phyloP scores from a whole-genome alignment of 495 filamentous ascomycete genomes.

The Astrothelium macrocarpum region DNA sequence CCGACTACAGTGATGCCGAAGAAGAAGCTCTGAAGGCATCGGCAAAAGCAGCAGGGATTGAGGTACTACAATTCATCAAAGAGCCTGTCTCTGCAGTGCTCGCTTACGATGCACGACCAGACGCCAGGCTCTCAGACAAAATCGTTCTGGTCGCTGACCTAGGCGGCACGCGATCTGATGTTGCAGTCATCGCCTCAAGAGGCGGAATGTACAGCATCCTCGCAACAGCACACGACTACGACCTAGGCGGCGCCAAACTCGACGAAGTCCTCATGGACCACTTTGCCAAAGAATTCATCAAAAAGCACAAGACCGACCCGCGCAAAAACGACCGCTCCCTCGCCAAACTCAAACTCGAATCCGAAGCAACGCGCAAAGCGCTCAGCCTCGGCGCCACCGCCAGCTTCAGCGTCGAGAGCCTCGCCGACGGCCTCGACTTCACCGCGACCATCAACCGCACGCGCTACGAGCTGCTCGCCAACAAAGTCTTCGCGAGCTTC shows the following conservation, averaged over 20 bases:
- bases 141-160: conserved; percentile 86
- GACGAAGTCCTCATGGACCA: conserved; percentile 89
- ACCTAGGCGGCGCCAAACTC: conserved; percentile 68
- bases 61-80: conserved; percentile 83
- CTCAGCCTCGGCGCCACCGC: conserved; percentile 80
- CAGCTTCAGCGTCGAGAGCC: conserved; percentile 78
- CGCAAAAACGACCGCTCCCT: conserved; percentile 67
- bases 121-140: conserved; percentile 56
- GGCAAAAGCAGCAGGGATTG: conserved; percentile 71
- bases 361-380: conserved; percentile 81
- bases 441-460: conserved; percentile 82
- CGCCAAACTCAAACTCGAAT: conserved; percentile 87
- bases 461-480: conserved; percentile 80
- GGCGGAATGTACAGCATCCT: conserved; percentile 95
- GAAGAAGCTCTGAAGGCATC: conserved; percentile 66
- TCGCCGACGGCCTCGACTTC: conserved; percentile 84
- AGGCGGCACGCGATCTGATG: conserved; percentile 86
- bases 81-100: conserved; percentile 89
- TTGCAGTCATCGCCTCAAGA: conserved; percentile 78
- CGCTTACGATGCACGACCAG: conserved; percentile 82
- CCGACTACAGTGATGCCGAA: conserved; percentile 82
- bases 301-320: conserved; percentile 85
- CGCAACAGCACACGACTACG: conserved; percentile 89
- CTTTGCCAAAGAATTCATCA: conserved; percentile 96
- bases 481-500: conserved; percentile 77